Evolutionary conservation across 108 stramenopile genomes (phyloP).

Genomic region (Nitzschia sp.): DNA sequence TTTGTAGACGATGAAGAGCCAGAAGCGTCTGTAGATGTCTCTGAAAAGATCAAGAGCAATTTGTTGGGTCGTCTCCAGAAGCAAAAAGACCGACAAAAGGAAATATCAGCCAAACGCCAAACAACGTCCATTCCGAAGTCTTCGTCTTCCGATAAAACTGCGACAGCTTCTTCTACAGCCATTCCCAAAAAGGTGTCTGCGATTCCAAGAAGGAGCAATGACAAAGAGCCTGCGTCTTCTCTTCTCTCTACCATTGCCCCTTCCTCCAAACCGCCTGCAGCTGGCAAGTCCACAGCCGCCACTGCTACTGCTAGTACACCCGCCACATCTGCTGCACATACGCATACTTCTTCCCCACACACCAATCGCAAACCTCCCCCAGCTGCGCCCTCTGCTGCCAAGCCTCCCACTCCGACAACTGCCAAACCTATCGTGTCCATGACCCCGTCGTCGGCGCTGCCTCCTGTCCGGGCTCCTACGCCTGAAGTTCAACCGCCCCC

Average conservation of each 20-base stretch:
- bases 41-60: not conserved
- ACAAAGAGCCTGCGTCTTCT: not conserved
- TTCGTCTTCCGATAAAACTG: not conserved
- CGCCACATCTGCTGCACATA: not conserved
- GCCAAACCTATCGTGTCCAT: not conserved
- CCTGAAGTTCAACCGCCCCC: not conserved
- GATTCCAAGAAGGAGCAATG: not conserved
- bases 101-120: not conserved
- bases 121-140: not conserved
- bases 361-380: too few relatives aligned
- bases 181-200: not conserved
- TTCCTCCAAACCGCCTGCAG: not conserved
- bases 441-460: not conserved
- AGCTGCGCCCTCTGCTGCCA: not conserved
- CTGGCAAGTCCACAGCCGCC: not conserved
- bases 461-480: not conserved
- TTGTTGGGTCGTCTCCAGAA: not conserved
- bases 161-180: not conserved
- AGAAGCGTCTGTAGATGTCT: not conserved
- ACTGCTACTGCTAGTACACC: not conserved
- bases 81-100: not conserved
- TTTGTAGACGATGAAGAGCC: not conserved
- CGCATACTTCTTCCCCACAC: not conserved
- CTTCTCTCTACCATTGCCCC: conserved; percentile 1
- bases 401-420: not conserved